Evolutionary conservation across 768 basidiomycete species (phyloP).

Genomic region (Asterophora parasitica): DNA sequence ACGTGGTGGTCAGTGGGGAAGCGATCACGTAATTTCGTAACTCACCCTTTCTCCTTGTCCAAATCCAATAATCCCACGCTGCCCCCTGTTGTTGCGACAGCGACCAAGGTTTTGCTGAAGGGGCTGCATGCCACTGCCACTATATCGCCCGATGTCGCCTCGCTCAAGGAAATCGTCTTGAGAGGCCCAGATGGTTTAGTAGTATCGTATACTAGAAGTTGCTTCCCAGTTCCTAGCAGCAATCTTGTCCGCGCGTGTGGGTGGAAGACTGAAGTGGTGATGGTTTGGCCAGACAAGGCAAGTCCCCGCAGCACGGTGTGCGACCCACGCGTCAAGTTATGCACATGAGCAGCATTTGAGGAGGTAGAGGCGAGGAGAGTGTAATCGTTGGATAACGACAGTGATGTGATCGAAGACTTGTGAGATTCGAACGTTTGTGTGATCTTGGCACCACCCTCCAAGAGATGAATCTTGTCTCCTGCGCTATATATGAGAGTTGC

Average conservation of each 20-base stretch:
- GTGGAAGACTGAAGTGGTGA: conserved; percentile 56
- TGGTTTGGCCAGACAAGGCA: conserved; percentile 28
- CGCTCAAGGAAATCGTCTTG: conserved; percentile 47
- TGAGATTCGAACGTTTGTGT: conserved; percentile 49
- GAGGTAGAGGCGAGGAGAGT: conserved; percentile 57
- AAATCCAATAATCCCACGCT: conserved; percentile 59
- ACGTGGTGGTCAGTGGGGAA: neutral
- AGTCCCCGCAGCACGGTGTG: conserved; percentile 54
- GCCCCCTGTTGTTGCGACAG: conserved; percentile 51
- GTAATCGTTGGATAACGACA: conserved; percentile 57
- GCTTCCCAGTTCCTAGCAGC: conserved; percentile 47
- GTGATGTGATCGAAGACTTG: conserved; percentile 41
- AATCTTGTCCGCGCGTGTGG: conserved; percentile 57
- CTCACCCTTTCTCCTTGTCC: conserved; percentile 71
- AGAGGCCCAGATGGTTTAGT: conserved; percentile 50
- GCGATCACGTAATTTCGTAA: conserved; percentile 4
- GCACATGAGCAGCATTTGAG: conserved; percentile 46
- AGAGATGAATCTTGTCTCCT: conserved; percentile 40
- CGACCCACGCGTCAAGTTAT: conserved; percentile 52
- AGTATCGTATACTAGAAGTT: conserved; percentile 60
- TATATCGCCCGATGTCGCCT: conserved; percentile 42
- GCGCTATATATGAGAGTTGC: conserved; percentile 44
- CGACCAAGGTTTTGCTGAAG: conserved; percentile 71
- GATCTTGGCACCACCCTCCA: conserved; percentile 45
- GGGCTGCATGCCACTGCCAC: conserved; percentile 60